A percentile compares a stretch with the other conserved stretches of the same genome.
Evolutionary conservation across 805 yeast genomes (phyloP).

Genomic region (Metschnikowia similis): DNA sequence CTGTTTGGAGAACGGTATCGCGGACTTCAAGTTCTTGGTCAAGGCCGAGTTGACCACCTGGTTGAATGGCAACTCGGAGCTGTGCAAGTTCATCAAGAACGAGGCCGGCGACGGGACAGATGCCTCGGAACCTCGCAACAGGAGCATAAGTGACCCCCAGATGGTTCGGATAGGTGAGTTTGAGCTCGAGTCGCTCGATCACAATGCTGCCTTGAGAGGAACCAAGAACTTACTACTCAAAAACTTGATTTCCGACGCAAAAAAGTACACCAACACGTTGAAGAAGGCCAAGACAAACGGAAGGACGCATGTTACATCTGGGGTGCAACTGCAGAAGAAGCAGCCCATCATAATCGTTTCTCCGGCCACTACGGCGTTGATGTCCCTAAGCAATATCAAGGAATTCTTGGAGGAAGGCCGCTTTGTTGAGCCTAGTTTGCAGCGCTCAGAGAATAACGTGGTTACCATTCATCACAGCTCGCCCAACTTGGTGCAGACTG

Average conservation of each 20-base stretch:
- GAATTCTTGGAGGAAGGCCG: constrained; percentile 62
- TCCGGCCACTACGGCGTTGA: constrained; percentile 41
- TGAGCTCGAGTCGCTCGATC: constrained; percentile 53
- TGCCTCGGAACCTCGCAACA: constrained; percentile 8
- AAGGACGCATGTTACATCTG: constrained; percentile 6
- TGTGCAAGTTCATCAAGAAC: constrained; percentile 50
- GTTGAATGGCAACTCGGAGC: constrained; percentile 65
- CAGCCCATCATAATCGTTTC: constrained; percentile 43
- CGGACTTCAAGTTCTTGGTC: constrained; percentile 76
- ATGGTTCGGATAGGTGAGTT: constrained; percentile 41
- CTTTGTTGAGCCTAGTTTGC: constrained; percentile 50
- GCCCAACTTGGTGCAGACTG: constrained; percentile 47
- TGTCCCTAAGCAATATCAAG: constrained; percentile 38
- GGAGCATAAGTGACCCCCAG: constrained; percentile 41
- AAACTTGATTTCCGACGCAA: constrained; percentile 65
- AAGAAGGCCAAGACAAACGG: constrained; percentile 26
- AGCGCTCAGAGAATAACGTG: constrained; percentile 33
- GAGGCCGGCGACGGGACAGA: constrained; percentile 1
- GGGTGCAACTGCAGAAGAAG: constrained; percentile 22
- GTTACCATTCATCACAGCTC: constrained; percentile 54
- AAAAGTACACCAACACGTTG: constrained; percentile 49
- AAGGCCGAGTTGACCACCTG: constrained; percentile 80
- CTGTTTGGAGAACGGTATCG: constrained; percentile 59
- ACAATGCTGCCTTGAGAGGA: constrained; percentile 62
- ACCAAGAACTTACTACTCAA: constrained; percentile 61